A percentile compares a stretch with the other conserved stretches of the same genome.
phyloP scores from a whole-genome alignment of 1,284 basidiomycete species.

The Mrakiaceae sp. region DNA sequence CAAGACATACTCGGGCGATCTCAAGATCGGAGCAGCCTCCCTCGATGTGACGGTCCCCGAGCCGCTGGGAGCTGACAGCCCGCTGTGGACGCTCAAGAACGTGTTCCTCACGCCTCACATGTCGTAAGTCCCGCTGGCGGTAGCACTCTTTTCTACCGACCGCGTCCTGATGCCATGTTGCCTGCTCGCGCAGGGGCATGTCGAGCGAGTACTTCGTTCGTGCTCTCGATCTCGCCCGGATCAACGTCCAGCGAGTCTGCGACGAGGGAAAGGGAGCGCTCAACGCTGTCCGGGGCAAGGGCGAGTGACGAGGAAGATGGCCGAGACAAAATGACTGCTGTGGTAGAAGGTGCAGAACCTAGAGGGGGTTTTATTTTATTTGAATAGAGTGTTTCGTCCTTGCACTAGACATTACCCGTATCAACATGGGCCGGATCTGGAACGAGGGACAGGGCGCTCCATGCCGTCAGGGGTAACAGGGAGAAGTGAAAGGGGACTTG shows the following conservation, averaged over 20 bases:
- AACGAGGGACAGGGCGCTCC: too few relatives aligned
- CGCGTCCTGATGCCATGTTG: too few relatives aligned
- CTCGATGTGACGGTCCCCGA: conserved; percentile 28
- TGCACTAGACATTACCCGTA: too few relatives aligned
- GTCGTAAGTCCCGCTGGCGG: background rate
- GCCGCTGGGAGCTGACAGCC: conserved; percentile 24
- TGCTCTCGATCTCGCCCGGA: conserved; percentile 21
- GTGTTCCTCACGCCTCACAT: conserved; percentile 30
- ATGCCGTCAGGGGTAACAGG: too few relatives aligned
- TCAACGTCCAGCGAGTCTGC: conserved; percentile 21
- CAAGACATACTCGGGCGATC: conserved; percentile 12
- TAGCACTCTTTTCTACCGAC: too few relatives aligned
- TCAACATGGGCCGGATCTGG: too few relatives aligned
- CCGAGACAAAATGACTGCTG: too few relatives aligned
- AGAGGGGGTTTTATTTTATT: too few relatives aligned
- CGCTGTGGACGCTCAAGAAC: conserved; percentile 24
- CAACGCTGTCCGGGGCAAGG: conserved; percentile 21
- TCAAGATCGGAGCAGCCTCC: conserved; percentile 11
- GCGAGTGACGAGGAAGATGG: conserved; percentile 12
- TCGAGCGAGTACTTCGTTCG: conserved; percentile 19
- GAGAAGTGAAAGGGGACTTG: too few relatives aligned
- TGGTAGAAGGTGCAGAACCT: too few relatives aligned
- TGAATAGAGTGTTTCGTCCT: too few relatives aligned
- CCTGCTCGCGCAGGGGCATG: background rate
- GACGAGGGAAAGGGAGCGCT: conserved; percentile 21